Evolutionary conservation across 257 asterid genomes (phyloP), one percentile per base, ranked within the genome.

Genomic region (Perilla frutescens): DNA sequence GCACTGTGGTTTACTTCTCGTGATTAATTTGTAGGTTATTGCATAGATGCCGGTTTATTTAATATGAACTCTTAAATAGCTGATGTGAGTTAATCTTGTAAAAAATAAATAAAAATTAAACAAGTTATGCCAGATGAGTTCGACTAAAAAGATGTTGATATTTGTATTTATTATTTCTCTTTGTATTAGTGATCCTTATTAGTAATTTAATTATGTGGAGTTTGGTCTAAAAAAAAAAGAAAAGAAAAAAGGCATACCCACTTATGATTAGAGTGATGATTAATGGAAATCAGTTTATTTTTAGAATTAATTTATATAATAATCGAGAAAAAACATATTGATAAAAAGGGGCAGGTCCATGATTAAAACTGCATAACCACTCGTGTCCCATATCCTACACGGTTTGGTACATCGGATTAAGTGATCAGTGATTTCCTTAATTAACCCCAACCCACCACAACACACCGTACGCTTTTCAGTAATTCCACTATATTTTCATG

Each of bases 361-460:
- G 82, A 79, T 79, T 79, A 60, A 12, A 70, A 57, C 70, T 20
- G 59, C 73, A 63, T 40, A 68, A 70, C 78, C 79, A 73, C 80
- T 77, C 77, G 82, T 57, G 80, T 77, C 45, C 3, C 47, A 6
- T 40, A 57, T 49, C 44, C 14, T 15, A 12, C 4, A 26, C 32
- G 2, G 41, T 75, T 45, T 45, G 74, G 41, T 34, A 10, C 10
- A 31, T 26, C 5, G 10, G 31, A 49, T 34, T 37, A 37, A 37
- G 55, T 6, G 7, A n/a, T 13, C 10, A 29, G 6, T 20, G 7
- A 67, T 53, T 66, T 62, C 74, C 74, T 14, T 65, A 70, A 65
- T 61, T 81, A 77, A 59, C 76, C 81, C 50, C 31, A 8, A 37
- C 26, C 68, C 36, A 49, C 26, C 75, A 2, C 29, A 6, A 4